Evolutionary conservation across 2,329 filamentous ascomycete species (phyloP), one percentile per base, ranked within the genome.

Genomic region (Teratosphaeria destructans): DNA sequence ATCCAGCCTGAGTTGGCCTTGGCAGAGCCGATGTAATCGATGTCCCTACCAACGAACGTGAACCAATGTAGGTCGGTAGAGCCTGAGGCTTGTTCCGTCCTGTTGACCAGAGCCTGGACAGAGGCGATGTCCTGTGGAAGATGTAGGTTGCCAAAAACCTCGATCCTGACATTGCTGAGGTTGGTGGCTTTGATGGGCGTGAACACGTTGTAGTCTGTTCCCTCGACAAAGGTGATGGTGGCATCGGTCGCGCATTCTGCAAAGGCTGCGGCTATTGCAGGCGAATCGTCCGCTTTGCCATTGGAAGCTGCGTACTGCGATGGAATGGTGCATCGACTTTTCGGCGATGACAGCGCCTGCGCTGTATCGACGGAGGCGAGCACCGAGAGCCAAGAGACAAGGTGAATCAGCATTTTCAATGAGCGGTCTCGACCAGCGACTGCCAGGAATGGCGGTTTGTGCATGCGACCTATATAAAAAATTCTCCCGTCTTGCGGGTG

Each of bases 1-100:
- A 78, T 77, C 75, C 76, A 78, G 57, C 76, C 75, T n/a, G 69
- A 67, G 37, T 69, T 68, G 47, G 74, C 66, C 59, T 76, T 70
- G 6, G 65, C 59, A 1, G 73, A 72, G 5, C 74, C 74, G 7
- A 69, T 65, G 57, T 66, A 75, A 54, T 71, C 62, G 32, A 75
- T 67, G 14, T 65, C 64, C 5, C 66, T 62, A 16, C 74, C 74
- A 52, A 68, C 60, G 16, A 78, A 67, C 2, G 65, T 66, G 59
- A 77, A 75, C 76, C 76, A 78, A 52, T 71, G 69, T 6, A 71
- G 64, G 23, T 70, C 73, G 11, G 70, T 68, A 1, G 64, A 66
- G 10, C 68, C 66, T 16, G 70, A 70, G 10, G 69, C 68, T 5
- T 65, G 64, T n/a, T 70, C 70, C 7, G 70, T 69, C 7, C 64